Evolutionary conservation across 2,329 filamentous ascomycete genomes (phyloP).

Genomic region (Fusarium torreyae): DNA sequence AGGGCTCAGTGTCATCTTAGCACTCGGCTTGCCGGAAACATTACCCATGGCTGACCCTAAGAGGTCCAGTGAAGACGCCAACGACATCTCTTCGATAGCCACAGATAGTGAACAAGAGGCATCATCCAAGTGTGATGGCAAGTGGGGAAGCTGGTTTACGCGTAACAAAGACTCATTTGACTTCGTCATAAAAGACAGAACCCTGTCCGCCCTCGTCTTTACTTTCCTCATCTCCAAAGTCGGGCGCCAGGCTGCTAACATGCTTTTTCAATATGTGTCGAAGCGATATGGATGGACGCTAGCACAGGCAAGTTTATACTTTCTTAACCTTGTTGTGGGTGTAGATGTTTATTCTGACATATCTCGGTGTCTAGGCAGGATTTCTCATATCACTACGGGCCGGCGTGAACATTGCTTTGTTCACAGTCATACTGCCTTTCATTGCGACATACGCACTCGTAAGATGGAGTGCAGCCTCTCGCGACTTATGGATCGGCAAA

Average conservation of each 20-base stretch:
- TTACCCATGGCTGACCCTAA: background rate
- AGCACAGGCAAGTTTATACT: background rate
- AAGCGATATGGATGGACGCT: slow-evolving; percentile 15
- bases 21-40: slow-evolving; percentile 7
- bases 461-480: slow-evolving; percentile 2
- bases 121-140: background rate
- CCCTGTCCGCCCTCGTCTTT: background rate
- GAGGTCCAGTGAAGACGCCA: background rate
- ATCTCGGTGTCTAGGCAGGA: background rate
- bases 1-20: slow-evolving; percentile 8
- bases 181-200: slow-evolving; percentile 3
- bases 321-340: background rate
- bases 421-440: slow-evolving; percentile 7
- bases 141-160: background rate
- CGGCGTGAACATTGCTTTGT: slow-evolving; percentile 2
- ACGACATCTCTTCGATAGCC: background rate
- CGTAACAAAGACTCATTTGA: slow-evolving; percentile 1
- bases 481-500: slow-evolving; percentile 7
- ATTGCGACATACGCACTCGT: slow-evolving; percentile 3
- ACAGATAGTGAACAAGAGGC: background rate
- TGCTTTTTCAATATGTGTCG: slow-evolving; percentile 17
- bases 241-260: slow-evolving; percentile 7
- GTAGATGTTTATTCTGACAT: background rate
- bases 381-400: slow-evolving; percentile 14
- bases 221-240: slow-evolving; percentile 12